phyloP scores from a whole-genome alignment of 1,139 yeast genomes.

The Insectozyma bohioensis region DNA sequence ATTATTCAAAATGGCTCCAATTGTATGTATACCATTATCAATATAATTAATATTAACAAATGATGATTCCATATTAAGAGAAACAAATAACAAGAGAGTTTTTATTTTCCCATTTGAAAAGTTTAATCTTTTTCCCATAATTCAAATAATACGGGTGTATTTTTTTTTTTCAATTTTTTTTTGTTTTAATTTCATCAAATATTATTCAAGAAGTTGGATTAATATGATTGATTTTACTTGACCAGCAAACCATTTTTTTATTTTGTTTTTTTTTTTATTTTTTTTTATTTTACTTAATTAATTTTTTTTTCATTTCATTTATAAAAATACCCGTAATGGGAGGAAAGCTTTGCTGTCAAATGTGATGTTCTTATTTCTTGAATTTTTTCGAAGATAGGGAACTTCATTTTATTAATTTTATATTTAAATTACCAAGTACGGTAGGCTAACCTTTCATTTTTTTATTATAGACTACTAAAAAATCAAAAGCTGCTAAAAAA shows the following conservation, averaged over 20 bases:
- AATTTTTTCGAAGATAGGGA: conserved; percentile 17
- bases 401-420: conserved; percentile 11
- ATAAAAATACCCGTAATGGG: conserved; percentile 10
- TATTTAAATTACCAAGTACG: too few relatives aligned
- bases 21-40: conserved; percentile 68
- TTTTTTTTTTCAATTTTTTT: conserved; percentile 7
- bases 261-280: not conserved
- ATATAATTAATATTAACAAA: too few relatives aligned
- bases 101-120: too few relatives aligned
- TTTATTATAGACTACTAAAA: conserved; percentile 68
- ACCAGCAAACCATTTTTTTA: not conserved
- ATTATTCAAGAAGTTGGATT: conserved; percentile 2
- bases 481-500: conserved; percentile 78
- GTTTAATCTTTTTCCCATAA: too few relatives aligned
- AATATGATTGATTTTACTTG: conserved; percentile 2
- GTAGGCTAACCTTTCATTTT: conserved; percentile 53
- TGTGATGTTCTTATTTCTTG: conserved; percentile 16
- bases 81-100: too few relatives aligned
- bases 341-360: conserved; percentile 19
- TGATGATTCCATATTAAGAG: conserved; percentile 7
- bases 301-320: not conserved
- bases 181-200: conserved; percentile 2
- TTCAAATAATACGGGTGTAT: too few relatives aligned
- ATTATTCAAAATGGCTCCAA: conserved; percentile 74
- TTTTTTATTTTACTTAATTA: not conserved